A percentile compares a stretch with the other conserved stretches of the same genome.
These are phyloP conservation scores for Pistacia vera DNA, from an alignment of 345 rosid species.

Conservation along the genomic window DNA sequence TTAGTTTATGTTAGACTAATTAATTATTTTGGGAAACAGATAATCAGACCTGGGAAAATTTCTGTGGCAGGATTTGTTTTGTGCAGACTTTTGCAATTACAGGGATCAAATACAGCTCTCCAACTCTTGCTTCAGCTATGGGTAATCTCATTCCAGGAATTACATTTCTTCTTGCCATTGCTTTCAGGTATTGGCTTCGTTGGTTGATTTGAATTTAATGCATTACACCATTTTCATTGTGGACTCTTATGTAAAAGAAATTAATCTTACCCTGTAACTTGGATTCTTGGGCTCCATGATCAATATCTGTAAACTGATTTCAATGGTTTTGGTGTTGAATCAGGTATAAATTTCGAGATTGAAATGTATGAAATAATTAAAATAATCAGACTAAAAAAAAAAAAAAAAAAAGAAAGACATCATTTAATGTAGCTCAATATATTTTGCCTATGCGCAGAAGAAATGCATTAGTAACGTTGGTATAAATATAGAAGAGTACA, in stretches of 20 bases:
- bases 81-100: slow-evolving; percentile 21
- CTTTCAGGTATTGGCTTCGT: slow-evolving; percentile 26
- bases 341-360: background rate
- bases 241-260: no score
- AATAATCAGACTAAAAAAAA: background rate
- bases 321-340: background rate
- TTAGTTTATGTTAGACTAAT: no score
- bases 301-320: background rate
- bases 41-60: background rate
- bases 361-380: background rate
- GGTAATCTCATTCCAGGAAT: slow-evolving; percentile 34
- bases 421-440: background rate
- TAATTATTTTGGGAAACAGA: no score
- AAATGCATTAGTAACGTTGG: no score
- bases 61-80: slow-evolving; percentile 14
- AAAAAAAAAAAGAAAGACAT: background rate
- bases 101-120: slow-evolving; percentile 37
- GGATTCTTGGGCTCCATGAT: no score
- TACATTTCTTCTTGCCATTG: slow-evolving; percentile 31
- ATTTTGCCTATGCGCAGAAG: background rate
- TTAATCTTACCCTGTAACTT: no score
- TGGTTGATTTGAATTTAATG: no score
- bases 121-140: slow-evolving; percentile 34
- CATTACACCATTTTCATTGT: background rate
- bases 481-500: background rate